Evolutionary conservation across 768 basidiomycete genomes (phyloP), one percentile per base, ranked within the genome.

Genomic region (Kwoniella mangroviensis): DNA sequence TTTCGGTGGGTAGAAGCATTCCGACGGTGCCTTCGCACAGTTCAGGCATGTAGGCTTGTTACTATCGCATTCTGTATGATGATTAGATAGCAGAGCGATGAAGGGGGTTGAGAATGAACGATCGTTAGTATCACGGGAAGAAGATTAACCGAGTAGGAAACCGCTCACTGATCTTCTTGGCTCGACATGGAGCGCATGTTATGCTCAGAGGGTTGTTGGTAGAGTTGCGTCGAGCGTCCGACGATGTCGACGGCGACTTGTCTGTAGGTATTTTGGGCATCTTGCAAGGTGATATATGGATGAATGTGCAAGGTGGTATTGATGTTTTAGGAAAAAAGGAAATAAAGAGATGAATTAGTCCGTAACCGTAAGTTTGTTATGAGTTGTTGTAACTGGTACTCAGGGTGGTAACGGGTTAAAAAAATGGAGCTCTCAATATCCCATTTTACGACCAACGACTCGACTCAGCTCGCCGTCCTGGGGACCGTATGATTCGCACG

Each of bases 1-100:
- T 65, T 79, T 79, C 24, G 73, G 65, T 4, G 78, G 73, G 40
- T 82, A 82, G 19, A 73, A 74, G 62, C 81, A 82, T 28, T 79
- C 78, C 11, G 67, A 60, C 4, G 78, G 78, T 11, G 45, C 63
- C 45, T 69, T 69, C 17, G 55, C 63, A 63, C 68, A 69, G 54
- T 74, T 75, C 68, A 79, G 76, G 65, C 67, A 66, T 61, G 55
- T 75, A 49, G 72, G 74, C 65, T 62, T 52, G 12, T 42, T 65
- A 17, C 55, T 66, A 59, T 79, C 78, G 58, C 78, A 79, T 61
- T 79, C 77, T 78, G 63, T 17, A 3, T 21, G 28, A 13, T 22
- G 53, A n/a, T 21, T 12, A 63, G 26, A 28, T 34, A 45, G 45
- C 6, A 58, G 9, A 15, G 28, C 40, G 57, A 40, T 12, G 57